A percentile compares a stretch with the other conserved stretches of the same genome.
phyloP scores from a whole-genome alignment of 2,329 filamentous ascomycete genomes.

The Colletotrichum destructivum region DNA sequence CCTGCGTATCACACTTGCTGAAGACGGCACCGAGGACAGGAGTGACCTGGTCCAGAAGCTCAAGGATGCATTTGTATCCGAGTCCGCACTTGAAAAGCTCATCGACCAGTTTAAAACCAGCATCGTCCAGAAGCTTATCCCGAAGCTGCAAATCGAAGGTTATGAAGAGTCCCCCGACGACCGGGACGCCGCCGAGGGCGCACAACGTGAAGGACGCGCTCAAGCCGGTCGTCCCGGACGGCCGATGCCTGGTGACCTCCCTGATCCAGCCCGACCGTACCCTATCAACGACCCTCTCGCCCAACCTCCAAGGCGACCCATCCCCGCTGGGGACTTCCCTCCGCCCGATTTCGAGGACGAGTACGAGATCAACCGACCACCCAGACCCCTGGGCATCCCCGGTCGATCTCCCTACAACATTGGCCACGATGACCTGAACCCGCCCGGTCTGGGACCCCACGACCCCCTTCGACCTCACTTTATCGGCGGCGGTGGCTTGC shows the following conservation, averaged over 20 bases:
- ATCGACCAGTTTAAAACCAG: slow-evolving; percentile 81
- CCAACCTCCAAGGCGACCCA: slow-evolving; percentile 69
- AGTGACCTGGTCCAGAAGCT: slow-evolving; percentile 64
- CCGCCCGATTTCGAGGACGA: slow-evolving; percentile 96
- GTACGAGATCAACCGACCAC: slow-evolving; percentile 82
- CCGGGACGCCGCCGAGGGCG: slow-evolving; percentile 58
- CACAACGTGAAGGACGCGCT: slow-evolving; percentile 56
- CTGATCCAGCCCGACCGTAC: slow-evolving; percentile 75
- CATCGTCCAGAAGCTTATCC: slow-evolving; percentile 88
- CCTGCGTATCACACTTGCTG: slow-evolving; percentile 66
- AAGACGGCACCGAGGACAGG: slow-evolving; percentile 63
- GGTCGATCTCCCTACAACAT: slow-evolving; percentile 76
- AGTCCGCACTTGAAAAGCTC: slow-evolving; percentile 78
- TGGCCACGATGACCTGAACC: slow-evolving; percentile 90
- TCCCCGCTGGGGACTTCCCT: slow-evolving; percentile 81
- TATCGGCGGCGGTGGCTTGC: slow-evolving; percentile 72
- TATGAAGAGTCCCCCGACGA: slow-evolving; percentile 75
- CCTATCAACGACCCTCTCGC: slow-evolving; percentile 78
- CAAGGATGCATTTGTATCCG: slow-evolving; percentile 80
- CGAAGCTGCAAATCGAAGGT: slow-evolving; percentile 82
- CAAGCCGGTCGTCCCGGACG: slow-evolving; percentile 56
- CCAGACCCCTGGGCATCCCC: slow-evolving; percentile 59
- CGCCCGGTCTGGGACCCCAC: slow-evolving; percentile 85
- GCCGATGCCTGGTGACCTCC: slow-evolving; percentile 56
- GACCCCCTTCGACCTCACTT: slow-evolving; percentile 83